Conservation (phyloP, 1,284 basidiomycete genomes). For the Moesziomyces aphidis region DNA sequence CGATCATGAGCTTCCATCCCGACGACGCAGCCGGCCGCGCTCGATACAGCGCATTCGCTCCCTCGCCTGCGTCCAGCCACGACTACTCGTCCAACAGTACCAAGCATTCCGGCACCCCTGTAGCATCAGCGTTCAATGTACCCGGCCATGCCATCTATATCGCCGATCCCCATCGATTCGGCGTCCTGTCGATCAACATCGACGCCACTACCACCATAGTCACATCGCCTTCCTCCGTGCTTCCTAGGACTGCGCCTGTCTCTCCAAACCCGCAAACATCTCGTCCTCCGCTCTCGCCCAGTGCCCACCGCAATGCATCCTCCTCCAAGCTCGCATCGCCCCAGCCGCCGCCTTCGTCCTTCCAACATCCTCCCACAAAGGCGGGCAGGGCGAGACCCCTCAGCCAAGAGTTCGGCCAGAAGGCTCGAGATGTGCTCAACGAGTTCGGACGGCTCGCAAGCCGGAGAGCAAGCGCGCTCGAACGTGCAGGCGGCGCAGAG, state of each 20-base stretch:
- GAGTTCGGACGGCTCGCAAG: constrained; percentile 34
- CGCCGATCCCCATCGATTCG: constrained; percentile 35
- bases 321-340: constrained; percentile 10
- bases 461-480: constrained; percentile 20
- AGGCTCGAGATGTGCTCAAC: constrained; percentile 34
- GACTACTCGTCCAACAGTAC: constrained; percentile 1
- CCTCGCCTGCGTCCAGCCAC: neutral
- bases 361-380: constrained; percentile 3
- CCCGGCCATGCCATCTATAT: constrained; percentile 43
- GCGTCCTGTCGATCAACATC: constrained; percentile 43
- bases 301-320: constrained; percentile 11
- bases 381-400: constrained; percentile 14
- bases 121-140: constrained; percentile 12
- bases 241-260: neutral
- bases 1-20: constrained; percentile 7
- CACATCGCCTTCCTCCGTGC: constrained; percentile 2
- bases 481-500: constrained; percentile 32
- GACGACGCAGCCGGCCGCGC: neutral
- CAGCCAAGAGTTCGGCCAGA: constrained; percentile 35
- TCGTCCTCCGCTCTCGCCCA: constrained; percentile 9
- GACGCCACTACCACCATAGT: constrained; percentile 28
- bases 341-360: constrained; percentile 24
- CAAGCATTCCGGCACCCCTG: neutral
- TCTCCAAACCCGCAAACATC: neutral
- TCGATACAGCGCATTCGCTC: neutral